phyloP scores from a whole-genome alignment of 176 grass and related monocot species.

The Aechmea fasciata region DNA sequence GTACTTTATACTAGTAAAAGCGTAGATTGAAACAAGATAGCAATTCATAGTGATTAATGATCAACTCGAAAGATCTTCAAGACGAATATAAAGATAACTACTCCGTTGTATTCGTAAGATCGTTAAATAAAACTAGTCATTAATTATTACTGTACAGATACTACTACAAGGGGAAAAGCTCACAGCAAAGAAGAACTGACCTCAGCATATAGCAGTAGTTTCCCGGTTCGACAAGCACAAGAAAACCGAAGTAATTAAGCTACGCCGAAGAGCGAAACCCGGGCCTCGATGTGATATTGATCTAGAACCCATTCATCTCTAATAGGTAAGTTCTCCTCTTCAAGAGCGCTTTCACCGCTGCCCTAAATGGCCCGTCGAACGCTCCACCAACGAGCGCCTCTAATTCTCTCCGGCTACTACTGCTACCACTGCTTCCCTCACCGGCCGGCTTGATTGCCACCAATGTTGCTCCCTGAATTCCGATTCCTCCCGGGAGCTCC shows the following conservation, averaged over 20 bases:
- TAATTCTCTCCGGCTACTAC: constrained; percentile 41
- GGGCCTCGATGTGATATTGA: neutral
- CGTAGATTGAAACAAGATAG: too few species aligned
- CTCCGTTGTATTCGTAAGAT: neutral
- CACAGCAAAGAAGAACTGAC: constrained; percentile 5
- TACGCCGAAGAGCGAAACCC: neutral
- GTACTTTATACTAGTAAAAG: too few species aligned
- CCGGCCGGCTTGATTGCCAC: constrained; percentile 65
- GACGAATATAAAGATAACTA: neutral
- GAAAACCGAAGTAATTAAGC: neutral
- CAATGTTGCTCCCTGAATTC: constrained; percentile 68
- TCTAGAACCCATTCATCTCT: constrained; percentile 84
- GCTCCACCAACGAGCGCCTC: constrained; percentile 42
- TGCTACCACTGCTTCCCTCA: constrained; percentile 30
- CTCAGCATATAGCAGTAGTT: neutral
- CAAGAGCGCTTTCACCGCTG: constrained; percentile 42
- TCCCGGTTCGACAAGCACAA: neutral
- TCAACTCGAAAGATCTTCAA: neutral
- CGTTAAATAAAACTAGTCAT: constrained; percentile 13
- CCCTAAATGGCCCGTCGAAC: constrained; percentile 53
- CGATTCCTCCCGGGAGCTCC: constrained; percentile 51
- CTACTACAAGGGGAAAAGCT: constrained; percentile 27
- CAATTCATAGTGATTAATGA: too few species aligned
- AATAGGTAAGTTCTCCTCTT: constrained; percentile 70
- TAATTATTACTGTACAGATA: constrained; percentile 26